Conservation (phyloP, 148 eudicot species). For the Camellia granthamiana region DNA sequence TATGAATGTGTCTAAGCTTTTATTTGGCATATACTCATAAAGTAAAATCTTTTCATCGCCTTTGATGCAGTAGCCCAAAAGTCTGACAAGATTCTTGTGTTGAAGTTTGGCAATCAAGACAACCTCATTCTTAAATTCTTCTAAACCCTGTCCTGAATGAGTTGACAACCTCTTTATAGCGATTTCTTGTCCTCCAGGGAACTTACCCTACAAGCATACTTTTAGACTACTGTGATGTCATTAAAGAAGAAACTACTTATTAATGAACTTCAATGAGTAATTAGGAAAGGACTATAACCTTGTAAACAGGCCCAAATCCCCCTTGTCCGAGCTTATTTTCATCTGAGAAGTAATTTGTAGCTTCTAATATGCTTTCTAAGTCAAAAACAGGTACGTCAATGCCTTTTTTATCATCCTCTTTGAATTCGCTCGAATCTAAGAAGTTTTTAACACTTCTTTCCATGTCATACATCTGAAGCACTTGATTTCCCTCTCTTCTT, state of each 20-base stretch:
- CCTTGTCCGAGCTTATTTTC: constrained; percentile 22
- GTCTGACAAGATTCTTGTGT: constrained; percentile 23
- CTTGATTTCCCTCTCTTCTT: not conserved
- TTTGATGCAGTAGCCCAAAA: constrained; percentile 14
- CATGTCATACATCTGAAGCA: not conserved
- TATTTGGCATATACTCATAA: constrained; percentile 23
- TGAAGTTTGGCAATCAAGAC: constrained; percentile 19
- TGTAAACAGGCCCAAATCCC: constrained; percentile 25
- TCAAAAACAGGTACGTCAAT: constrained; percentile 19
- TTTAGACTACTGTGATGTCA: not conserved
- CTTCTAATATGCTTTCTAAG: constrained; percentile 15
- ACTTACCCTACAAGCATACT: constrained; percentile 8
- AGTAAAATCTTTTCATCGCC: constrained; percentile 22
- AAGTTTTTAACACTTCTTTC: not conserved
- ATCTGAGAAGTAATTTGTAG: constrained; percentile 15
- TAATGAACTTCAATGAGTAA: not conserved
- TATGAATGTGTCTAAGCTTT: constrained; percentile 20
- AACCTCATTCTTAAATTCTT: constrained; percentile 22
- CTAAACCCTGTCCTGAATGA: constrained; percentile 16
- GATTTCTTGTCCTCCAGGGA: constrained; percentile 15
- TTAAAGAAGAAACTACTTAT: not conserved
- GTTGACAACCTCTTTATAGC: constrained; percentile 23
- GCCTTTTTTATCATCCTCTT: constrained; percentile 15
- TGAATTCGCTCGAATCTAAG: not conserved
- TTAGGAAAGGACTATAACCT: constrained; percentile 10